Conservation (phyloP, 495 filamentous ascomycete genomes). For the Xylaria scruposa region DNA sequence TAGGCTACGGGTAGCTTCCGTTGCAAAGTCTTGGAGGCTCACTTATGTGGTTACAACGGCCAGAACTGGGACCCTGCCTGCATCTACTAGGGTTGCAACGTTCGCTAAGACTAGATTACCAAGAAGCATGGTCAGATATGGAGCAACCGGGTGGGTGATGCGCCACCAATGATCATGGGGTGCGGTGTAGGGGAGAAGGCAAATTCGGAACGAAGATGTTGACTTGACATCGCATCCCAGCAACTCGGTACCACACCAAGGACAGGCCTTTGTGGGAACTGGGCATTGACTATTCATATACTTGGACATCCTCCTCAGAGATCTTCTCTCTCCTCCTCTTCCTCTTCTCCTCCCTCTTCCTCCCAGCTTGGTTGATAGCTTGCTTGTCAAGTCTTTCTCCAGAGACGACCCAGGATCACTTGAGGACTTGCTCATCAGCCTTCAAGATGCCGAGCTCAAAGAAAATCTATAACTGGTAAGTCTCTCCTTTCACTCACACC, state of each 20-base stretch:
- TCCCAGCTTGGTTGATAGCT: neutral
- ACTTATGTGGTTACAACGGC: neutral
- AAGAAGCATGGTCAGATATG: neutral
- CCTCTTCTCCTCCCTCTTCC: neutral
- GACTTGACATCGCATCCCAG: conserved; percentile 1
- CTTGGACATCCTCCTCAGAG: neutral
- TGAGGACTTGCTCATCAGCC: neutral
- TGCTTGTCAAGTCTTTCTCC: conserved; percentile 1
- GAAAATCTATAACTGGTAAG: conserved; percentile 47
- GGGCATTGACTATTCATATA: conserved; percentile 6
- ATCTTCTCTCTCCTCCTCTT: neutral
- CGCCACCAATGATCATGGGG: conserved; percentile 12
- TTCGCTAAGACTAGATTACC: conserved; percentile 2
- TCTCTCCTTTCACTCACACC: neutral
- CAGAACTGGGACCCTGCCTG: neutral
- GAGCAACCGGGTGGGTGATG: conserved; percentile 9
- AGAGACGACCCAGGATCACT: neutral
- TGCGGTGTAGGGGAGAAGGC: conserved; percentile 1
- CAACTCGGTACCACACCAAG: neutral
- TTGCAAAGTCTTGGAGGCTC: neutral
- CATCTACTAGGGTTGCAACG: neutral
- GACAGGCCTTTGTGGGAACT: neutral
- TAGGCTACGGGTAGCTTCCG: conserved; percentile 2
- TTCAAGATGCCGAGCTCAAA: conserved; percentile 42
- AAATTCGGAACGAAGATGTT: neutral